Conservation (phyloP, 441 rosid genomes). For the Gossypium schwendimanii region DNA sequence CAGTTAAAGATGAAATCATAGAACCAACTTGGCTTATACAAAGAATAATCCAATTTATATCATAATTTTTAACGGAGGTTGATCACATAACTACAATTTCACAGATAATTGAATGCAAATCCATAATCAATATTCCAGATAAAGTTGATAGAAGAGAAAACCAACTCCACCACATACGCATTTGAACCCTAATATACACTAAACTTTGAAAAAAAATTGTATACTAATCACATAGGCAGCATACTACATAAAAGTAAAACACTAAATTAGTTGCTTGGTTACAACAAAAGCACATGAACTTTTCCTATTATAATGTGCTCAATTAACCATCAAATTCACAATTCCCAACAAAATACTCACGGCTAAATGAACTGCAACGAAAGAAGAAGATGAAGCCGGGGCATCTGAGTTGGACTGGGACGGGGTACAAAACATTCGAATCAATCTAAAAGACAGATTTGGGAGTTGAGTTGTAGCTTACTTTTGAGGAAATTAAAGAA, state of each 20-base stretch:
- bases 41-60: not conserved
- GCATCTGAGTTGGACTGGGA: conserved; percentile 40
- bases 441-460: conserved; percentile 24
- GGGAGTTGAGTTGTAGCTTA: conserved; percentile 17
- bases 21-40: not conserved
- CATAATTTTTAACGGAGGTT: not conserved
- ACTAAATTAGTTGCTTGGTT: not conserved
- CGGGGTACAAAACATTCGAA: conserved; percentile 36
- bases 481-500: conserved; percentile 19
- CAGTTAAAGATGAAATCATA: not conserved
- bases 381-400: conserved; percentile 26
- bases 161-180: not conserved
- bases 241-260: not conserved
- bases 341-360: conserved; percentile 41
- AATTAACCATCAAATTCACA: not conserved
- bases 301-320: not conserved
- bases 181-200: not conserved
- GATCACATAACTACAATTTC: not conserved
- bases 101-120: not conserved
- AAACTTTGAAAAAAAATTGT: not conserved
- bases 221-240: not conserved
- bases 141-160: not conserved
- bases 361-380: conserved; percentile 38
- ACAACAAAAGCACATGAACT: not conserved
- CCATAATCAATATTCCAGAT: not conserved